Evolutionary conservation across 129 eudicot genomes (phyloP).

Genomic region (Centaurea solstitialis): DNA sequence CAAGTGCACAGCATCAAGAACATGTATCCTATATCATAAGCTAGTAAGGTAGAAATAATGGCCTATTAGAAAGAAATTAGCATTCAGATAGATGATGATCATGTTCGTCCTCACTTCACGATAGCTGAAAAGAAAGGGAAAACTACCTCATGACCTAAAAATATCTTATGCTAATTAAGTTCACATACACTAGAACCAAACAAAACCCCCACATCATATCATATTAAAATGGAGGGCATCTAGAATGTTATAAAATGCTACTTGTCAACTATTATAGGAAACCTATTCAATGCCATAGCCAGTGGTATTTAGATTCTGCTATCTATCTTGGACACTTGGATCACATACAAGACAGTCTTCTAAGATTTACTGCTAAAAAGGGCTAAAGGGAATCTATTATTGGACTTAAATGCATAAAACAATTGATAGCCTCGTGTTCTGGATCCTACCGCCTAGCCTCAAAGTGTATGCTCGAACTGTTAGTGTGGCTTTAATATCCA

Average conservation of each 20-base stretch:
- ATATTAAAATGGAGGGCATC: not conserved
- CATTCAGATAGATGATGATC: not conserved
- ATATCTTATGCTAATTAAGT: not conserved
- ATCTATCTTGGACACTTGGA: not conserved
- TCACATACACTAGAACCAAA: not conserved
- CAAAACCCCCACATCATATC: not conserved
- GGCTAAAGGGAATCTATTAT: not conserved
- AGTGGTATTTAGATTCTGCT: not conserved
- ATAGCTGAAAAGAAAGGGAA: not conserved
- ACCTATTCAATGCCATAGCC: not conserved
- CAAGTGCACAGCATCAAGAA: not conserved
- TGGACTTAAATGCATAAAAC: not conserved
- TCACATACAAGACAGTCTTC: not conserved
- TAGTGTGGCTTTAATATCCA: too few relatives aligned
- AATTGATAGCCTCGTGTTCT: too few relatives aligned
- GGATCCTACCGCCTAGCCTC: too few relatives aligned
- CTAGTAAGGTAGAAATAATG: not conserved
- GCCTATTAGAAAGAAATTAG: not conserved
- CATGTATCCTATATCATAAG: not conserved
- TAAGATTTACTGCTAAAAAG: not conserved
- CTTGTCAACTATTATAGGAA: not conserved
- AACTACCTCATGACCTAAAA: not conserved
- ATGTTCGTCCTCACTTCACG: too few relatives aligned
- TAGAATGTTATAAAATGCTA: not conserved
- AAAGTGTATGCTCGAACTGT: too few relatives aligned